Base-by-base conservation (phyloP, 805 yeast species). In the Komagataella pseudopastoris region DNA sequence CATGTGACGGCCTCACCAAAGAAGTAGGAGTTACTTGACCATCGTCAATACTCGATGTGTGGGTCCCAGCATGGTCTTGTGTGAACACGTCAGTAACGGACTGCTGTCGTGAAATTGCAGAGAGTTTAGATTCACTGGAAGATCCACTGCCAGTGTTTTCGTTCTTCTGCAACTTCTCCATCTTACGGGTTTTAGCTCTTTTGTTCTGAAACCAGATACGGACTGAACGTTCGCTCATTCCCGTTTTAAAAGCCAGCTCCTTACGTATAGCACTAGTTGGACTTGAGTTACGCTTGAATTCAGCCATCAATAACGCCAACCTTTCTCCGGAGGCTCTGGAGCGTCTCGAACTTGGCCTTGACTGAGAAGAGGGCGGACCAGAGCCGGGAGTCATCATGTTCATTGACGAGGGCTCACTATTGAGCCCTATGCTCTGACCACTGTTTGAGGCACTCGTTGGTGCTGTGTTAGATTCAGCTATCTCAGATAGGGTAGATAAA, bases 121-220 rank as follows among this genome's bases (percentile, higher is more conserved):
- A 17, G 39, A 30, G 39, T 24, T 30, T 23, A 6, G 49, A n/a
- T 24, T 47, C 43, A 44, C 18, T 18, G 23, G 51, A 23, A 30
- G 43, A 45, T 17, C 45, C 30, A 24, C 50, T 49, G 45, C 58
- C 53, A 39, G 57, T 44, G 50, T 62, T 60, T 51, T 62, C 64
- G 18, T 63, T 30, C n/a, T 43, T 44, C n/a, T 60, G 66, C 63
- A 74, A 66, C 52, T 81, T 74, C 58, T 81, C 85, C 59, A 77
- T 65, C 64, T 85, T 85, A 59, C 89, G 73, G 47, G 80, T 74
- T 62, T 85, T 86, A 18, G 93, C 93, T 55, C 97, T 70, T 58
- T 90, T 71, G 63, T 88, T 88, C 64, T 89, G 97, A 60, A 88
- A 89, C 96, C 96, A 89, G 46, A 89, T 89, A 51, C 96, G 74